Evolutionary conservation across 2,329 filamentous ascomycete genomes (phyloP).

Genomic region (Akanthomyces lecanii): DNA sequence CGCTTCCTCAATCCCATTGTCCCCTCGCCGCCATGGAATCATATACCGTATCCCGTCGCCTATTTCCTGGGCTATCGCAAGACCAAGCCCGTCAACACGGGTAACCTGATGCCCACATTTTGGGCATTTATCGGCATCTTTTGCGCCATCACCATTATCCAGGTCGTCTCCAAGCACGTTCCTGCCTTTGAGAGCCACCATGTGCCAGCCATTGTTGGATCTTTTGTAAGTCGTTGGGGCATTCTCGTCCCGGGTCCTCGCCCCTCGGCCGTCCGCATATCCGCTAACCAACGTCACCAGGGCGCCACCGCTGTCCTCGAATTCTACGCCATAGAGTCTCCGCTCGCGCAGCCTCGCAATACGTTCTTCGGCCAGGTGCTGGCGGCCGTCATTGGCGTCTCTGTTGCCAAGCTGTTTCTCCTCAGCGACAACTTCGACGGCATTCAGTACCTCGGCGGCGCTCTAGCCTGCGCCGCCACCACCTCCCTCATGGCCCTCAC

Average conservation of each 20-base stretch:
- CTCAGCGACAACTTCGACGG: conserved; percentile 43
- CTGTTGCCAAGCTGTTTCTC: conserved; percentile 61
- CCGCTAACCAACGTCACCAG: conserved; percentile 33
- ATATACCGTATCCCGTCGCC: conserved; percentile 61
- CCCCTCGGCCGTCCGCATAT: neutral
- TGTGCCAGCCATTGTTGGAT: conserved; percentile 61
- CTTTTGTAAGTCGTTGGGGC: conserved; percentile 53
- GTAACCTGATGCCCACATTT: conserved; percentile 54
- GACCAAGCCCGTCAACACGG: conserved; percentile 36
- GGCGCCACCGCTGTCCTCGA: conserved; percentile 73
- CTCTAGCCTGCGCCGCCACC: conserved; percentile 60
- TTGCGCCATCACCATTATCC: conserved; percentile 55
- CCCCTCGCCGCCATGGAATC: conserved; percentile 59
- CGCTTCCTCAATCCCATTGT: conserved; percentile 66
- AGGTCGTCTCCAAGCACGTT: conserved; percentile 51
- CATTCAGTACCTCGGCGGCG: conserved; percentile 60
- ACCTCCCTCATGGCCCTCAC: conserved; percentile 65
- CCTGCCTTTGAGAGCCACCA: conserved; percentile 48
- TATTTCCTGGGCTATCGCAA: conserved; percentile 64
- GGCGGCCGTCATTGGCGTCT: conserved; percentile 56
- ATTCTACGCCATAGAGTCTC: conserved; percentile 67
- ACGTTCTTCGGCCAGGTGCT: conserved; percentile 63
- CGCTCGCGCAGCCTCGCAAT: conserved; percentile 69
- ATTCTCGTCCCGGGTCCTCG: neutral
- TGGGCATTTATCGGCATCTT: conserved; percentile 66